A percentile compares a stretch with the other conserved stretches of the same genome.
These are phyloP conservation scores for Curvularia spicifera DNA, from an alignment of 2,329 filamentous ascomycete species.

Conservation along the genomic window DNA sequence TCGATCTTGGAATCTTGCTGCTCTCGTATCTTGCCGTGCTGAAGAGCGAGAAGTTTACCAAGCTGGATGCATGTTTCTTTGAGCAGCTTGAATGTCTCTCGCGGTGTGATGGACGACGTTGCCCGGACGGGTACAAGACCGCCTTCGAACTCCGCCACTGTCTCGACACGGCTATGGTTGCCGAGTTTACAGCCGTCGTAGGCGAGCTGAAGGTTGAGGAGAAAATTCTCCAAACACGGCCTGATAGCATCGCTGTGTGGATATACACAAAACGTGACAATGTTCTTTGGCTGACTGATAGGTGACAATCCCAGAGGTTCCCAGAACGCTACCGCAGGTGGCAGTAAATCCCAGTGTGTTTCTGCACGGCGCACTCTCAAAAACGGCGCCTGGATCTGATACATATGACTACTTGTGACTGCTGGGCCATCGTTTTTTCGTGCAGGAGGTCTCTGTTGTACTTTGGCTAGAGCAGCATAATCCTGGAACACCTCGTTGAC, in stretches of 20 bases:
- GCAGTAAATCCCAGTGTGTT: constrained; percentile 72
- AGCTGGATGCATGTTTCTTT: constrained; percentile 49
- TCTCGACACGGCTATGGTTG: constrained; percentile 58
- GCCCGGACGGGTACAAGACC: constrained; percentile 44
- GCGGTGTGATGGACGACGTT: constrained; percentile 21
- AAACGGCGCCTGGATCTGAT: constrained; percentile 69
- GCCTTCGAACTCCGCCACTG: constrained; percentile 46
- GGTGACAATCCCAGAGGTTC: constrained; percentile 78
- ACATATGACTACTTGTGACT: constrained; percentile 40
- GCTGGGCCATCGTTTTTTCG: constrained; percentile 41
- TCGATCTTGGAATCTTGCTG: constrained; percentile 58
- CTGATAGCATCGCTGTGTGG: constrained; percentile 69
- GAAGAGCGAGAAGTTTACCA: constrained; percentile 49
- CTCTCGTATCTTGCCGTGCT: constrained; percentile 44
- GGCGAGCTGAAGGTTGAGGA: constrained; percentile 70
- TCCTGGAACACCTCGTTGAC: constrained; percentile 57
- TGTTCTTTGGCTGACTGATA: constrained; percentile 72
- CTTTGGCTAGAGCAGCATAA: constrained; percentile 41
- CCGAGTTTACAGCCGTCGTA: constrained; percentile 80
- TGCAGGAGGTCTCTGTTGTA: constrained; percentile 42
- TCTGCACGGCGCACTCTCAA: constrained; percentile 75
- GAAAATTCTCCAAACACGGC: constrained; percentile 67
- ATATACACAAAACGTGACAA: constrained; percentile 73
- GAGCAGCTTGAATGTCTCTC: constrained; percentile 39
- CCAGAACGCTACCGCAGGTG: constrained; percentile 80